These are phyloP conservation scores for Vinca minor DNA, from an alignment of 257 asterid species.

Conservation along the genomic window DNA sequence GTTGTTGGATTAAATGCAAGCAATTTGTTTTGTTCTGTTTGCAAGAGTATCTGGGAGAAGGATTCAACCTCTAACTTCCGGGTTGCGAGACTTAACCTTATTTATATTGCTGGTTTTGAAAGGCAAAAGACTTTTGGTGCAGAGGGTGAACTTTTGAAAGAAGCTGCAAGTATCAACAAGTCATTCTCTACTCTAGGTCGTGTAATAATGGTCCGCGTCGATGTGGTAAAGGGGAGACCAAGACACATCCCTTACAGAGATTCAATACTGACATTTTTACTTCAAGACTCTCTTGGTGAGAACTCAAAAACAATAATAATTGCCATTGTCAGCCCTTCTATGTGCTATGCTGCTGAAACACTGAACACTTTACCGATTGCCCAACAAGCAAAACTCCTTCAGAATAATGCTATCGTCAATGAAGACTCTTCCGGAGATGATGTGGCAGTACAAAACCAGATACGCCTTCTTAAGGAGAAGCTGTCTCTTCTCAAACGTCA, in stretches of 20 bases:
- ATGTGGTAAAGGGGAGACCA: conserved; percentile 81
- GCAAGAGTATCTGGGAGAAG: conserved; percentile 93
- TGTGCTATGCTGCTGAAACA: conserved; percentile 91
- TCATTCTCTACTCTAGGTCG: conserved; percentile 89
- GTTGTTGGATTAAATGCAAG: no score
- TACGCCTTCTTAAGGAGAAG: conserved; percentile 84
- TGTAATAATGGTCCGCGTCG: conserved; percentile 94
- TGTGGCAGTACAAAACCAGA: conserved; percentile 58
- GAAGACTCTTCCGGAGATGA: conserved; percentile 97
- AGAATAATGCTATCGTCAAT: conserved; percentile 86
- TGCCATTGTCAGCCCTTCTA: conserved; percentile 93
- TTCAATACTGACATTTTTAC: conserved; percentile 90
- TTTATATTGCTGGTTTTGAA: conserved; percentile 98
- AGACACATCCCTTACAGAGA: conserved; percentile 91
- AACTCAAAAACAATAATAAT: conserved; percentile 96
- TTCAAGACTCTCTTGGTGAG: conserved; percentile 99
- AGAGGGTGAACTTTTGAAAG: conserved; percentile 95
- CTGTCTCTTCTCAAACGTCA: conserved; percentile 67
- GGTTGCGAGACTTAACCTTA: conserved; percentile 87
- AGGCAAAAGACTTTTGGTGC: conserved; percentile 98
- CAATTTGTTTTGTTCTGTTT: no score
- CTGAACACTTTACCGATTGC: conserved; percentile 89
- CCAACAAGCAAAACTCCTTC: conserved; percentile 90
- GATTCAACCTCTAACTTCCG: conserved; percentile 81
- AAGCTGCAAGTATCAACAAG: conserved; percentile 88